Evolutionary conservation across 2,329 filamentous ascomycete genomes (phyloP).

Genomic region (Fusarium solani-melongenae): DNA sequence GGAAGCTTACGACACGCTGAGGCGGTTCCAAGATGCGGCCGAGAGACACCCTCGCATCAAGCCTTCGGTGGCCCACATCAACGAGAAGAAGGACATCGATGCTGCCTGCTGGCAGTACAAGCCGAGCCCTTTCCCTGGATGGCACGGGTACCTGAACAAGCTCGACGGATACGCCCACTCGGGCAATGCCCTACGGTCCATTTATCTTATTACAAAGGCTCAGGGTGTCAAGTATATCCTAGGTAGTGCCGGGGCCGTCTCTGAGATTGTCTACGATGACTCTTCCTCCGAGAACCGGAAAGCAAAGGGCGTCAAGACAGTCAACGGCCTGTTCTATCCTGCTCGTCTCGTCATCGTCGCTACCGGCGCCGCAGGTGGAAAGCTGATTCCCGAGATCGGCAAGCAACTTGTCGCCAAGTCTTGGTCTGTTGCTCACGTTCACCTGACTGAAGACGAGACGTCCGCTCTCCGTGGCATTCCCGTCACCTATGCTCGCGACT

Average conservation of each 20-base stretch:
- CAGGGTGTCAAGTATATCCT: constrained; percentile 36
- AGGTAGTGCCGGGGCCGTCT: constrained; percentile 43
- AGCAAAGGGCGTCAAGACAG: constrained; percentile 27
- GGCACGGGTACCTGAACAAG: constrained; percentile 69
- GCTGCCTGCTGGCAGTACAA: constrained; percentile 58
- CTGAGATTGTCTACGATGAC: constrained; percentile 40
- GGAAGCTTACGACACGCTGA: constrained; percentile 59
- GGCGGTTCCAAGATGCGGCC: constrained; percentile 54
- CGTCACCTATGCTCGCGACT: constrained; percentile 69
- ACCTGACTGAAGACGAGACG: constrained; percentile 65
- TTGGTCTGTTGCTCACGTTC: constrained; percentile 70
- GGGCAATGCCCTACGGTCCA: constrained; percentile 59
- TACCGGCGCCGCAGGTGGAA: constrained; percentile 60
- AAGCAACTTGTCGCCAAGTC: constrained; percentile 64
- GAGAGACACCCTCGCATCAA: constrained; percentile 53
- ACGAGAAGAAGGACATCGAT: constrained; percentile 52
- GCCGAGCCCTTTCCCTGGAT: constrained; percentile 58
- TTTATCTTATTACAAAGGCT: constrained; percentile 55
- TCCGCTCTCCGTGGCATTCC: constrained; percentile 67
- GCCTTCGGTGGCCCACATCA: constrained; percentile 52
- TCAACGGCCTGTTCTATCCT: constrained; percentile 20
- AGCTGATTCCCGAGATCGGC: constrained; percentile 60
- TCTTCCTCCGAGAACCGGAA: background rate
- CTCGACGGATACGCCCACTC: constrained; percentile 69
- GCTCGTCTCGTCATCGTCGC: constrained; percentile 61